A percentile compares a stretch with the other conserved stretches of the same genome.
Conservation (phyloP, 2,329 filamentous ascomycete species). For the Stemphylium vesicarium region DNA sequence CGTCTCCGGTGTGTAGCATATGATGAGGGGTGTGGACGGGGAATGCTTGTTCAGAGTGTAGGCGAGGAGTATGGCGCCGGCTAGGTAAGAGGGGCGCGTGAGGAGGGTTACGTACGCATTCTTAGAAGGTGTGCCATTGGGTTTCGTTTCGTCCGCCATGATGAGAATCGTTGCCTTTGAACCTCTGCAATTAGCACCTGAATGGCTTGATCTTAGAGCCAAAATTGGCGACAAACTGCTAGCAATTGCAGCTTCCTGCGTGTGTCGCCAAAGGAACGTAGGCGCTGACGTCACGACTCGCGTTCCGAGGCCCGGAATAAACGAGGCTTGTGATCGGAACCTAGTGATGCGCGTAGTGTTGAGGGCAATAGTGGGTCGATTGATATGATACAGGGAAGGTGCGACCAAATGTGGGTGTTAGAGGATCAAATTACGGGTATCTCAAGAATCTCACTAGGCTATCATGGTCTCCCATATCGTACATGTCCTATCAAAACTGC, state of each 20-base stretch:
- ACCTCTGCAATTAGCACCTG: background rate
- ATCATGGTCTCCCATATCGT: background rate
- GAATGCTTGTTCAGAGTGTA: conserved; percentile 56
- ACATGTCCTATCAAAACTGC: conserved; percentile 16
- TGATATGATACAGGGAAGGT: background rate
- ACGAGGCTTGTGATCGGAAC: conserved; percentile 2
- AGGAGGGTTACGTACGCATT: conserved; percentile 59
- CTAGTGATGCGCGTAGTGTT: background rate
- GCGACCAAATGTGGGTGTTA: background rate
- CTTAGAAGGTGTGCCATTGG: background rate
- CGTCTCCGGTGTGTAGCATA: conserved; percentile 55
- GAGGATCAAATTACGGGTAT: conserved; percentile 28
- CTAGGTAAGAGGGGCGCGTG: conserved; percentile 59
- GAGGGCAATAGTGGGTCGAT: background rate
- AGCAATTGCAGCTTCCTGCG: background rate
- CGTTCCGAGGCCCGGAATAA: conserved; percentile 13
- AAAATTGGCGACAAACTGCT: background rate
- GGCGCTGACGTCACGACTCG: conserved; percentile 32
- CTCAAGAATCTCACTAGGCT: conserved; percentile 13
- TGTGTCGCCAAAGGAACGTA: conserved; percentile 3
- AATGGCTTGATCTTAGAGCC: background rate
- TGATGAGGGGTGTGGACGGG: conserved; percentile 56
- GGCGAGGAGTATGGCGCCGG: conserved; percentile 59
- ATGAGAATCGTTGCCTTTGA: background rate
- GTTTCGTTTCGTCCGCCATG: conserved; percentile 15